Base-by-base conservation (phyloP, 192 early-diverging fungal species). In the Ambispora gerdemannii region DNA sequence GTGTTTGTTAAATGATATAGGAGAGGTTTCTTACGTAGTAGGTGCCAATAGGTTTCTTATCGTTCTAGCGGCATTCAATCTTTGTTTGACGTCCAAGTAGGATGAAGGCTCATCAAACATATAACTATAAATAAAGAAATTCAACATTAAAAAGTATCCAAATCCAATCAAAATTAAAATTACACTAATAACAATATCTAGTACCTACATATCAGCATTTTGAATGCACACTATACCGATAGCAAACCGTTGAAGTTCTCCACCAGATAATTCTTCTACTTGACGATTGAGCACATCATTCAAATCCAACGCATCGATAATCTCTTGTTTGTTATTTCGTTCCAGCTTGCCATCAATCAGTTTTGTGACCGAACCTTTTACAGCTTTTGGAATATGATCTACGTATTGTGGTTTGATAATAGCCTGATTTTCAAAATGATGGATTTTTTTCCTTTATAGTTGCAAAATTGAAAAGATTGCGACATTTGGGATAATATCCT, bases 71-170 rank as follows among this genome's bases (percentile, higher is more conserved):
- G 96, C 96, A 74, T 96, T 97, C 77, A 98, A 83, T 86, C 96
- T 92, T 83, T 98, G 96, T 88, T 96, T 98, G 55, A 98, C 96
- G 82, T 98, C 96, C 67, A 98, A 78, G 76, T 97, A 98, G 51
- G 90, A 92, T 38, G 96, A 98, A 58, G 96, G 96, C 81, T 98
- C 96, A 78, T 98, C 96, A 78, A 95, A 95, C 96, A 98, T 97
- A 82, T 95, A 96, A 52, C 89, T 89, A 76, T 38, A 32, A 67
- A 27, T 24, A 31, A n/a, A n/a, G n/a, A n/a, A n/a, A n/a, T n/a
- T n/a, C n/a, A n/a, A n/a, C n/a, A n/a, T n/a, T n/a, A n/a, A n/a
- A n/a, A n/a, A n/a, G n/a, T n/a, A n/a, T n/a, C n/a, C n/a, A n/a
- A n/a, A n/a, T n/a, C n/a, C n/a, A n/a, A n/a, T n/a, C n/a, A n/a